Conservation (phyloP, 1,139 yeast genomes). For the Groenewaldozyma sp. region DNA sequence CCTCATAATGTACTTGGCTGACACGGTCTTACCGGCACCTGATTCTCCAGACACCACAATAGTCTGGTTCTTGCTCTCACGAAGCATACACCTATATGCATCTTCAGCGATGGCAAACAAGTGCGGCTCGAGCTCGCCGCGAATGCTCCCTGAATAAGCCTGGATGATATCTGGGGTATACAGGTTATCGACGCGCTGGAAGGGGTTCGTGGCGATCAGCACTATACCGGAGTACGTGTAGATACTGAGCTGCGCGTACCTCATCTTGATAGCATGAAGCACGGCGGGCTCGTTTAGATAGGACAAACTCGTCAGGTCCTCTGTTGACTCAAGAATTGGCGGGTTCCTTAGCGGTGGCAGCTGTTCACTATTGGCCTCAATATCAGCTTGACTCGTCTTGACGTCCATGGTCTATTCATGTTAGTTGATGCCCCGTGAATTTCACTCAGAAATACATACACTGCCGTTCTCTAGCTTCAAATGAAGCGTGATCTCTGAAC, state of each 20-base stretch:
- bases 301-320: slow-evolving; percentile 85
- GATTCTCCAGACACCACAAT: slow-evolving; percentile 97
- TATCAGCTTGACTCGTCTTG: slow-evolving; percentile 31
- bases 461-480: slow-evolving; percentile 53
- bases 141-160: slow-evolving; percentile 82
- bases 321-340: slow-evolving; percentile 86
- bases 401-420: slow-evolving; percentile 18
- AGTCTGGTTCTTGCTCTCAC: slow-evolving; percentile 79
- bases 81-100: slow-evolving; percentile 91
- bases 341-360: slow-evolving; percentile 85
- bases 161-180: slow-evolving; percentile 89
- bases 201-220: slow-evolving; percentile 92
- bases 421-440: slow-evolving; percentile 2
- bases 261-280: slow-evolving; percentile 81
- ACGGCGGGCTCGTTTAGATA: slow-evolving; percentile 92
- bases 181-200: slow-evolving; percentile 81
- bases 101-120: slow-evolving; percentile 97
- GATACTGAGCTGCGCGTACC: slow-evolving; percentile 82
- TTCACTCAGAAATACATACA: slow-evolving; percentile 13
- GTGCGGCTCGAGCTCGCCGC: slow-evolving; percentile 96
- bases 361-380: slow-evolving; percentile 35
- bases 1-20: slow-evolving; percentile 96
- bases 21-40: slow-evolving; percentile 97
- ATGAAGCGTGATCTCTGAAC: slow-evolving; percentile 44
- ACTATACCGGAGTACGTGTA: slow-evolving; percentile 97